phyloP scores from a whole-genome alignment of 768 basidiomycete species.

The Tricholoma flavovirens region DNA sequence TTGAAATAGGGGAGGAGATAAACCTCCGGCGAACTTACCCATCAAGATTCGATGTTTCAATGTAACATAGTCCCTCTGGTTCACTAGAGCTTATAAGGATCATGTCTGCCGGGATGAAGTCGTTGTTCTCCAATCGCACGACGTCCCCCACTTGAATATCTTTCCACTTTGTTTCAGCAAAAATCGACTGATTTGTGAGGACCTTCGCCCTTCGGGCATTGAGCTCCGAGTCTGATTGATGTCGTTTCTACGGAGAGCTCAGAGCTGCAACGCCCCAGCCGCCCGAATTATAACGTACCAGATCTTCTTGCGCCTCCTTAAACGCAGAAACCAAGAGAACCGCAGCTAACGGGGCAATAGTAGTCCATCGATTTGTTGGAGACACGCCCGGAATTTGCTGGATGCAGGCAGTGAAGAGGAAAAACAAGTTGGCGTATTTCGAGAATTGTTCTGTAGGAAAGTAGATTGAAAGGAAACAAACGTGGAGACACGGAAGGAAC shows the following conservation, averaged over 20 bases:
- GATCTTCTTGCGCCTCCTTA: conserved; percentile 93
- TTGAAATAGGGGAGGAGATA: not conserved
- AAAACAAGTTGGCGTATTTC: conserved; percentile 98
- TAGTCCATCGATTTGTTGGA: conserved; percentile 92
- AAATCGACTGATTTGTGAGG: conserved; percentile 55
- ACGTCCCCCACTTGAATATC: conserved; percentile 89
- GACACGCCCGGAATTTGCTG: conserved; percentile 98
- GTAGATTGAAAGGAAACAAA: not conserved
- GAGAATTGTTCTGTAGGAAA: conserved; percentile 83
- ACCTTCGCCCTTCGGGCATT: conserved; percentile 81
- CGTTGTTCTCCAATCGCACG: conserved; percentile 83
- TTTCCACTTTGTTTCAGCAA: conserved; percentile 79
- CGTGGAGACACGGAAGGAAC: conserved; percentile 18
- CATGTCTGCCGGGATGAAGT: conserved; percentile 95
- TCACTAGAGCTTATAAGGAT: conserved; percentile 84
- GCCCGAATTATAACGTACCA: conserved; percentile 45
- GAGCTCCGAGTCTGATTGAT: conserved; percentile 89
- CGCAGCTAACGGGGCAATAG: conserved; percentile 82
- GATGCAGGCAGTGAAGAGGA: conserved; percentile 94
- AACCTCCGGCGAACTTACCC: conserved; percentile 48
- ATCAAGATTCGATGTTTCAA: conserved; percentile 96
- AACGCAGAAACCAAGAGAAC: conserved; percentile 92
- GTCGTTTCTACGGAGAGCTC: conserved; percentile 70
- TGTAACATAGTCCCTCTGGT: conserved; percentile 95
- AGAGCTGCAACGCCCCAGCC: not conserved